Conservation (phyloP, 129 eudicot species). For the Tagetes patula region DNA sequence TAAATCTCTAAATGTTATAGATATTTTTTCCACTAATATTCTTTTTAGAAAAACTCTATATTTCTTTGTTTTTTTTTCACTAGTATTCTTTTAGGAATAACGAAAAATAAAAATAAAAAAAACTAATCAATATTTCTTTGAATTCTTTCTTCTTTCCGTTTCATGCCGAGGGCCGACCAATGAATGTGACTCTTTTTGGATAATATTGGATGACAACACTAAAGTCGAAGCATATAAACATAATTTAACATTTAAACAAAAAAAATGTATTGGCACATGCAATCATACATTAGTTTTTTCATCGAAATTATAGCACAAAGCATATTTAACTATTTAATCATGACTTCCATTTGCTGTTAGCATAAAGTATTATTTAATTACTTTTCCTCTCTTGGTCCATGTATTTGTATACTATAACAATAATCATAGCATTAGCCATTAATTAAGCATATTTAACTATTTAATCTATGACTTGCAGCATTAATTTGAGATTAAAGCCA, state of each 20-base stretch:
- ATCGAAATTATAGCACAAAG: background rate
- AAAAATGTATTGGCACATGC: background rate
- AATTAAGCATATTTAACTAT: too few relatives aligned
- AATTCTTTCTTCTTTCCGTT: too few relatives aligned
- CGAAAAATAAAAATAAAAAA: too few relatives aligned
- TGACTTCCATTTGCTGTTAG: background rate
- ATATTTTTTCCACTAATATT: too few relatives aligned
- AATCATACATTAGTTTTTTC: background rate
- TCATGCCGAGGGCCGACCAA: background rate
- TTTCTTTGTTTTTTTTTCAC: too few relatives aligned
- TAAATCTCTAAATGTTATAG: too few relatives aligned
- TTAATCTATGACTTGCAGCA: too few relatives aligned
- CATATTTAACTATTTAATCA: background rate
- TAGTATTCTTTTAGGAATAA: too few relatives aligned
- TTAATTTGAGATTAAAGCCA: too few relatives aligned
- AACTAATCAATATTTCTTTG: too few relatives aligned
- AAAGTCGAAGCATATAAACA: background rate
- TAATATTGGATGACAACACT: constrained; percentile 9
- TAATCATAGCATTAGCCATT: too few relatives aligned
- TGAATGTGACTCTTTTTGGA: background rate
- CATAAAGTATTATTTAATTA: background rate
- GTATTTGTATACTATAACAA: background rate
- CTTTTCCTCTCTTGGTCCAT: background rate
- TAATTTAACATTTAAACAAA: background rate
- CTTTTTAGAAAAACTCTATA: too few relatives aligned